Percentiles rank a stretch among this genome's conserved stretches.
Conservation (phyloP, 2,329 filamentous ascomycete genomes). For the Aspergillus hiratsukae region DNA sequence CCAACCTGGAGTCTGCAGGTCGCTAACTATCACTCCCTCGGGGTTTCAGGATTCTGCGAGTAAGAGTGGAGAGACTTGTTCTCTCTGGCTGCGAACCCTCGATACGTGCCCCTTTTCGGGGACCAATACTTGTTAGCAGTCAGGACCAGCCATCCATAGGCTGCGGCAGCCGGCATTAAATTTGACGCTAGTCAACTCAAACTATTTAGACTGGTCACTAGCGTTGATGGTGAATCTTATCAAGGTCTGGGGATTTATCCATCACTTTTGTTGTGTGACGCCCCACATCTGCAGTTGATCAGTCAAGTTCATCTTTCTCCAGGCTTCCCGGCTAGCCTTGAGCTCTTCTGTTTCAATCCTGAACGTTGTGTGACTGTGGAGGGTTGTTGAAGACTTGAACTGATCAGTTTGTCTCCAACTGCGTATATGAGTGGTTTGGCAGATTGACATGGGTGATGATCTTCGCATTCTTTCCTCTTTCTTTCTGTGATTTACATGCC, state of each 20-base stretch:
- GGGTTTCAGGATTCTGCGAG: neutral
- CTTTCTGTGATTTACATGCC: neutral
- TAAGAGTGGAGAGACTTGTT: neutral
- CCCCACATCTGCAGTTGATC: slow-evolving; percentile 10
- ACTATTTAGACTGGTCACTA: neutral
- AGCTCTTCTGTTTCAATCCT: neutral
- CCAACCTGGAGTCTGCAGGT: neutral
- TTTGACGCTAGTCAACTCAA: neutral
- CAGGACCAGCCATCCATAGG: neutral
- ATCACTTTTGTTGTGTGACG: neutral
- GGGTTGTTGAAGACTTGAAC: neutral
- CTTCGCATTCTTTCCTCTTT: neutral
- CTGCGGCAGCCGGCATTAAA: neutral
- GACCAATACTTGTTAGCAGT: neutral
- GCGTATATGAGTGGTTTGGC: neutral
- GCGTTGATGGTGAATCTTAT: slow-evolving; percentile 6
- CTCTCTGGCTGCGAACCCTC: neutral
- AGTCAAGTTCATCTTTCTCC: slow-evolving; percentile 5
- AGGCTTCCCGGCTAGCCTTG: neutral
- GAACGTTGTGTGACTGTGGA: neutral
- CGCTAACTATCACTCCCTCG: neutral
- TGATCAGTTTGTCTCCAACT: neutral
- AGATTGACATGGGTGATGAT: neutral
- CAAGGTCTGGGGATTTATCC: slow-evolving; percentile 5
- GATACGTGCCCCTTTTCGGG: neutral